Base-by-base conservation (phyloP, 352 stramenopile genomes). In the Pythium monospermum region DNA sequence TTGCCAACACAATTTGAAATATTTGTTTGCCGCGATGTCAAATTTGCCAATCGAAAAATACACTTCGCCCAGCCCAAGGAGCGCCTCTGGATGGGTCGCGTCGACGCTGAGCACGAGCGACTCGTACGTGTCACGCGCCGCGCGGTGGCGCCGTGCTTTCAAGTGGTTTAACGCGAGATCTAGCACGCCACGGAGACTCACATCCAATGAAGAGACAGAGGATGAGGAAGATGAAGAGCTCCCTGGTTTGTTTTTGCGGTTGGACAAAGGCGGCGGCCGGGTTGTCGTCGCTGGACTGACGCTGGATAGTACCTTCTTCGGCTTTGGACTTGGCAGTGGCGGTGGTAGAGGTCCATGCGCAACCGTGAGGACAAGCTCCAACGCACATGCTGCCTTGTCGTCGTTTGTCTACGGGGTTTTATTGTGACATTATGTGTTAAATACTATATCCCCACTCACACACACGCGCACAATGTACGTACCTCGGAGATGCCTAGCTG, bases 51-150 rank as follows among this genome's bases (percentile, higher is more conserved):
- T 84, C 13, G 63, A 61, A 15, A 69, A 45, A 12, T 79, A 62
- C 39, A 87, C 80, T 19, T 83, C 59, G 12, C 73, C 76, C 31
- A 87, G 50, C 7, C 65, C 67, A 13, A 89, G 32, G 36, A 85
- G 57, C 18, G 69, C 77, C 25, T 85, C 69, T 0, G 56, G 32
- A 42, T 89, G 71, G 6, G 22, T 22, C 1, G 69, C 61, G 10
- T 84, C 73, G 18, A 51, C 25, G 2, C 54, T 38, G 7, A 85
- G 51, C 37, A 88, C 55, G 10, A 85, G 52, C 7, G 64, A 59
- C 26, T 61, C 66, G 49, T 76, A 83, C 32, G 78, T 48, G 23
- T 83, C 73, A 6, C 64, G 56, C 0, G 77, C 77, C 16, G 64
- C 58, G 32, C 72, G 64, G 35, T 76, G 78, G 32, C 72, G 82